Percentiles rank a stretch among this genome's conserved stretches.
Evolutionary conservation across 805 yeast genomes (phyloP).

Genomic region (Lipomyces spencermartinsiae): DNA sequence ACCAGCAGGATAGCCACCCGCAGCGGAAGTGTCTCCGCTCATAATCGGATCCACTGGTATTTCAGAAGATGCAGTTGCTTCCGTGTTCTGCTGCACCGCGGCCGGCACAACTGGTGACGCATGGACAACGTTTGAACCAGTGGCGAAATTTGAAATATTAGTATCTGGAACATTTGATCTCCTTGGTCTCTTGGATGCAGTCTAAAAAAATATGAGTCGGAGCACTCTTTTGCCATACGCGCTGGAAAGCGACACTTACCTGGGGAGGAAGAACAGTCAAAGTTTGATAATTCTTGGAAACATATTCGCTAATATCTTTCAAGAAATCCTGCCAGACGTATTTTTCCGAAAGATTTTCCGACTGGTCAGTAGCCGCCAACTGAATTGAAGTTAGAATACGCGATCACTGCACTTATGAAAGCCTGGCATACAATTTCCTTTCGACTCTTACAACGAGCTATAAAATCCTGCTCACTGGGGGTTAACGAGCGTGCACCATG

Average conservation of each 20-base stretch:
- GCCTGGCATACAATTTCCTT: conserved; percentile 53
- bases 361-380: conserved; percentile 54
- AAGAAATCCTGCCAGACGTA: conserved; percentile 89
- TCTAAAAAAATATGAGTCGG: neutral
- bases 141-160: neutral
- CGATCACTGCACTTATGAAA: neutral
- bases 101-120: conserved; percentile 17
- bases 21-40: neutral
- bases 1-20: neutral
- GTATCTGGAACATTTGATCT: neutral
- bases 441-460: conserved; percentile 73
- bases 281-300: conserved; percentile 57
- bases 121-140: conserved; percentile 6
- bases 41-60: conserved; percentile 23
- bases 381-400: conserved; percentile 31
- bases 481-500: conserved; percentile 52
- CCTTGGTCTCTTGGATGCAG: conserved; percentile 1
- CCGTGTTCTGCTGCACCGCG: neutral
- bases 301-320: conserved; percentile 78
- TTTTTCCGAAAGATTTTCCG: conserved; percentile 64
- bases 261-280: conserved; percentile 28
- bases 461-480: conserved; percentile 81
- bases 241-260: neutral
- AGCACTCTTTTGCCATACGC: neutral
- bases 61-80: conserved; percentile 20